Percentiles rank a stretch among this genome's conserved stretches.
Evolutionary conservation across 306 rosid genomes (phyloP).

Genomic region (Argentina anserina): DNA sequence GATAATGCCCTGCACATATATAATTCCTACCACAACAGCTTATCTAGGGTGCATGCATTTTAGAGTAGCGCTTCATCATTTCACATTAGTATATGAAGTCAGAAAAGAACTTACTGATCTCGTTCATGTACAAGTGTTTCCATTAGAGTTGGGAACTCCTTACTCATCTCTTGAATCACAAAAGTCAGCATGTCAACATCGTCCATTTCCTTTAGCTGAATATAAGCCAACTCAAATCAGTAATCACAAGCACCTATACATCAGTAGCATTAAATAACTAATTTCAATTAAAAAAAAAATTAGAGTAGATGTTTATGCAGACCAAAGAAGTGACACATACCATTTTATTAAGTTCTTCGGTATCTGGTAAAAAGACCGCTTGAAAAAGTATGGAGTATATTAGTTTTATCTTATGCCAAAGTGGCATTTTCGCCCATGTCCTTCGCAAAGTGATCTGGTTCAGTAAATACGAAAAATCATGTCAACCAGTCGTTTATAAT

Average conservation of each 20-base stretch:
- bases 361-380: slow-evolving; percentile 75
- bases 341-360: slow-evolving; percentile 77
- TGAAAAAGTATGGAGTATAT: slow-evolving; percentile 63
- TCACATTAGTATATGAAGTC: neutral
- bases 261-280: neutral
- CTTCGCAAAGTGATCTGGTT: slow-evolving; percentile 77
- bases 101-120: slow-evolving; percentile 64
- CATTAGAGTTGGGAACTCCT: slow-evolving; percentile 89
- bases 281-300: slow-evolving; percentile 4
- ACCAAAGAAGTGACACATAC: slow-evolving; percentile 29
- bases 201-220: slow-evolving; percentile 86
- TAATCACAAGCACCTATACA: slow-evolving; percentile 18
- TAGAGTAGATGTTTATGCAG: neutral
- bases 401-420: slow-evolving; percentile 83
- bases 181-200: slow-evolving; percentile 89
- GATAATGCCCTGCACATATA: neutral
- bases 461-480: slow-evolving; percentile 26
- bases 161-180: slow-evolving; percentile 86
- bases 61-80: neutral
- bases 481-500: neutral
- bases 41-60: neutral
- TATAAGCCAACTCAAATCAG: slow-evolving; percentile 27
- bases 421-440: slow-evolving; percentile 93
- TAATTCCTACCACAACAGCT: neutral
- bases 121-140: slow-evolving; percentile 94